Evolutionary conservation across 805 yeast species (phyloP).

Genomic region (Candida insectalens): DNA sequence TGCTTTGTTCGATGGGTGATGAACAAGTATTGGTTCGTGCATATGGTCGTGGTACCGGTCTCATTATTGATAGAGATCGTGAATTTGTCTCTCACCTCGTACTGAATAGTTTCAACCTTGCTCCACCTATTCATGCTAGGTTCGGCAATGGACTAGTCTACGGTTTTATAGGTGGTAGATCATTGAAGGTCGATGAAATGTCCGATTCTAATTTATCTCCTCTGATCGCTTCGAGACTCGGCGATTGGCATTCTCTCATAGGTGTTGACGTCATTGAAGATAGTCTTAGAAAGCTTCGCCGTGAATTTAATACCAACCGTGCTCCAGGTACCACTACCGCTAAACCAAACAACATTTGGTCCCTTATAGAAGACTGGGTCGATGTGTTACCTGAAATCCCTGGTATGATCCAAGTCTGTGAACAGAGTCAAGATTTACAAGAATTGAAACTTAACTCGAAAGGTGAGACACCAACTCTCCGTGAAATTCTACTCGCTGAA

Average conservation of each 20-base stretch:
- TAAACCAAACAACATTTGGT: conserved; percentile 38
- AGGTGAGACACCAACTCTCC: conserved; percentile 6
- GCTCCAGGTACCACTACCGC: conserved; percentile 9
- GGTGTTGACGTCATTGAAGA: conserved; percentile 36
- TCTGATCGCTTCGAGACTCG: conserved; percentile 54
- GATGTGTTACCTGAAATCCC: conserved; percentile 44
- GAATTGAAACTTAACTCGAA: background rate
- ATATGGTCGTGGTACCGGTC: conserved; percentile 64
- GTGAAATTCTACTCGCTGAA: conserved; percentile 37
- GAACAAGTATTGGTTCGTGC: conserved; percentile 48
- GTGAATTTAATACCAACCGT: conserved; percentile 15
- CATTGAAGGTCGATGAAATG: conserved; percentile 48
- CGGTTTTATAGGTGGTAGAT: conserved; percentile 57
- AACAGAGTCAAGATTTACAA: conserved; percentile 22
- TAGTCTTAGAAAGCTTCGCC: conserved; percentile 31
- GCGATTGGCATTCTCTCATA: conserved; percentile 57
- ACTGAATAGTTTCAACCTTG: conserved; percentile 48
- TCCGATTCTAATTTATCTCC: conserved; percentile 37
- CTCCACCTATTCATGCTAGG: conserved; percentile 59
- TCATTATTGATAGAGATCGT: conserved; percentile 64
- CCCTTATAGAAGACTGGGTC: conserved; percentile 53
- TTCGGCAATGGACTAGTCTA: conserved; percentile 67
- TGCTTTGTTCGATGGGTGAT: conserved; percentile 29
- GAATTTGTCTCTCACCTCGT: conserved; percentile 65
- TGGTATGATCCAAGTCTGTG: conserved; percentile 27